Conservation (phyloP, 2,329 filamentous ascomycete species). For the Alternaria longipes region DNA sequence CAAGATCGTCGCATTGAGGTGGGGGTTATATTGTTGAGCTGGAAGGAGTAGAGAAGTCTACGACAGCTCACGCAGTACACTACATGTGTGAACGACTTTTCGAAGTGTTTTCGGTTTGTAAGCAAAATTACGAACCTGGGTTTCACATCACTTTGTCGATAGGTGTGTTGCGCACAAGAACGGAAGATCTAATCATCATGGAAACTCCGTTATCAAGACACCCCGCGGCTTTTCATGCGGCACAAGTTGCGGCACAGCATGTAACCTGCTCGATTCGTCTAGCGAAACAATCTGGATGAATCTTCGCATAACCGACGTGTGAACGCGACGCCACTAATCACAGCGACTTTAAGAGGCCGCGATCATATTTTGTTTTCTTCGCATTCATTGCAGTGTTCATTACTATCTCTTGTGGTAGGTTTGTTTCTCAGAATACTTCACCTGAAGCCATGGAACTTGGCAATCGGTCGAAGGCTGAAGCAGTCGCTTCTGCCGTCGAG, state of each 20-base stretch:
- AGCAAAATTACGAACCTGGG: not conserved
- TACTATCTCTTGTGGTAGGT: not conserved
- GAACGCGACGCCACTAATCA: not conserved
- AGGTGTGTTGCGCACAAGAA: no score
- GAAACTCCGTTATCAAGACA: not conserved
- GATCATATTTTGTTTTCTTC: not conserved
- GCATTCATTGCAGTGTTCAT: not conserved
- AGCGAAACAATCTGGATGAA: conserved; percentile 4
- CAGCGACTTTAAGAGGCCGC: not conserved
- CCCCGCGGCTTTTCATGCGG: not conserved
- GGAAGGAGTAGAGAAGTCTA: not conserved
- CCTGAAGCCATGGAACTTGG: conserved; percentile 6
- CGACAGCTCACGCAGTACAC: not conserved
- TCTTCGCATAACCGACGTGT: not conserved
- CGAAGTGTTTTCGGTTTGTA: not conserved
- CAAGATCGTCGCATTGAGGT: not conserved
- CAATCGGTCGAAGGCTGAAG: not conserved
- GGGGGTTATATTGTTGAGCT: not conserved
- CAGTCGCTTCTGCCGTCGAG: not conserved
- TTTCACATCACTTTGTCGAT: not conserved
- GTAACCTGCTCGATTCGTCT: not conserved
- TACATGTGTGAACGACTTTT: not conserved
- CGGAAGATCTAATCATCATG: not conserved
- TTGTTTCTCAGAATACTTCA: not conserved
- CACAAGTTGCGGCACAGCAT: not conserved